phyloP scores from a whole-genome alignment of 371 early-diverging fungal genomes.

The Sporodiniella umbellata region DNA sequence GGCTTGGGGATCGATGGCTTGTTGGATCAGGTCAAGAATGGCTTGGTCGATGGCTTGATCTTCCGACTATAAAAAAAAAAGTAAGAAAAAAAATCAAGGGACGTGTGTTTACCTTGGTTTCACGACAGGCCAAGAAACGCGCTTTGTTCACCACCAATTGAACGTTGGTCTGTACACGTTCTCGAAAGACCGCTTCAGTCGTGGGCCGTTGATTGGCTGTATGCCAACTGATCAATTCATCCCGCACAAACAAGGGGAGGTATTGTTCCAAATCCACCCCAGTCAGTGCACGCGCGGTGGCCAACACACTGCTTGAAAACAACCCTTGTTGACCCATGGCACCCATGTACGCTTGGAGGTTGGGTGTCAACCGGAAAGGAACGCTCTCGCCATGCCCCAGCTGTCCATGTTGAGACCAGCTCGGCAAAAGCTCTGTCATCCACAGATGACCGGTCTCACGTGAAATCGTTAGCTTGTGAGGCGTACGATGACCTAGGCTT shows the following conservation, averaged over 20 bases:
- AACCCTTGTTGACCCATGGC: slow-evolving; percentile 91
- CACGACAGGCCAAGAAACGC: slow-evolving; percentile 68
- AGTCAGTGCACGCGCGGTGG: slow-evolving; percentile 73
- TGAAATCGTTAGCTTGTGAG: slow-evolving; percentile 88
- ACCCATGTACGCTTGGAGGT: slow-evolving; percentile 91
- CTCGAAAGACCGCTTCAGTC: slow-evolving; percentile 62
- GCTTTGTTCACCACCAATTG: slow-evolving; percentile 71
- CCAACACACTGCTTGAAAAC: slow-evolving; percentile 78
- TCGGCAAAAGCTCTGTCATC: slow-evolving; percentile 76
- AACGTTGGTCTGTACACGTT: slow-evolving; percentile 65
- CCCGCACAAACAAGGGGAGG: slow-evolving; percentile 82
- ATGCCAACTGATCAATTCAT: slow-evolving; percentile 84
- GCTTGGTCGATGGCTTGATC: slow-evolving; percentile 71
- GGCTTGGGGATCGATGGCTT: slow-evolving; percentile 90
- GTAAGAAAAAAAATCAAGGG: no score
- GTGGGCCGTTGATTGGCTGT: slow-evolving; percentile 53
- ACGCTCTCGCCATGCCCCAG: slow-evolving; percentile 70
- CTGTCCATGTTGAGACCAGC: slow-evolving; percentile 35
- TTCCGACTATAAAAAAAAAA: background rate
- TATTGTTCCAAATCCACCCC: slow-evolving; percentile 86
- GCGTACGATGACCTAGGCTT: slow-evolving; percentile 82
- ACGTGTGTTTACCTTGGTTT: slow-evolving; percentile 29
- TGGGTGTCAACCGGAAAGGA: slow-evolving; percentile 97
- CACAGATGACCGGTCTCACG: slow-evolving; percentile 77
- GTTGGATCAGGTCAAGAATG: slow-evolving; percentile 81